Evolutionary conservation across 164 flowering plant species (phyloP).

Genomic region (Piper longum): DNA sequence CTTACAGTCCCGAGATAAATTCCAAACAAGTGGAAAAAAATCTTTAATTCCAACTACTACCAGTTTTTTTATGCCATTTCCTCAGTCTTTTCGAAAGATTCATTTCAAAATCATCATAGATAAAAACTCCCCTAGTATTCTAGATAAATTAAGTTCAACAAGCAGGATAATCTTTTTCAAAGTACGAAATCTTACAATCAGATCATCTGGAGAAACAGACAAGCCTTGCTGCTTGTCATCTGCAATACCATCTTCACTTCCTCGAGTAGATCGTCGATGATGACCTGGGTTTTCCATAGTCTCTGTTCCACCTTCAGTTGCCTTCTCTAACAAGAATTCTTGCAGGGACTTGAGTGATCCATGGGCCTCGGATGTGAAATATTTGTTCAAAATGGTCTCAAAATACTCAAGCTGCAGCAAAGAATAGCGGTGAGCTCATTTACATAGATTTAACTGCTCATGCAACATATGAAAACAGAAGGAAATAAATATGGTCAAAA

Average conservation of each 20-base stretch:
- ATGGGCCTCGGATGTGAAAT: constrained; percentile 70
- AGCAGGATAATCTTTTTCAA: not conserved
- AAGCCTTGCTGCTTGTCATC: constrained; percentile 73
- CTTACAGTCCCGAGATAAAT: too few species aligned
- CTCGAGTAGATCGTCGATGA: constrained; percentile 86
- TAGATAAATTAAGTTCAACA: too few species aligned
- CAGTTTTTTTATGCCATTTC: too few species aligned
- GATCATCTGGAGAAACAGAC: constrained; percentile 80
- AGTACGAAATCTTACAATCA: constrained; percentile 51
- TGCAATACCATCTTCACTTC: constrained; percentile 67
- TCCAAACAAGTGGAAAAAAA: too few species aligned
- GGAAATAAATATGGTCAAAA: not conserved
- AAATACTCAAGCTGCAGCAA: constrained; percentile 87
- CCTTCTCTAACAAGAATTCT: constrained; percentile 80
- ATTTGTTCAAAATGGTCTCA: constrained; percentile 76
- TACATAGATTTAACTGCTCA: not conserved
- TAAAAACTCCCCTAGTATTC: too few species aligned
- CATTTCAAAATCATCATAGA: too few species aligned
- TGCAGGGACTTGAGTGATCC: constrained; percentile 77
- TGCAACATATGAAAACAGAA: not conserved
- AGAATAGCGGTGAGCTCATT: not conserved
- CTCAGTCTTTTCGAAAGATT: too few species aligned
- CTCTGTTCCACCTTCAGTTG: constrained; percentile 60
- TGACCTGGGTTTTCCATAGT: constrained; percentile 67
- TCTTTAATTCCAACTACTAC: too few species aligned